Percentiles rank a stretch among this genome's conserved stretches.
phyloP scores from a whole-genome alignment of 208 protist species.

The Herpetomonas samuelpessoai region DNA sequence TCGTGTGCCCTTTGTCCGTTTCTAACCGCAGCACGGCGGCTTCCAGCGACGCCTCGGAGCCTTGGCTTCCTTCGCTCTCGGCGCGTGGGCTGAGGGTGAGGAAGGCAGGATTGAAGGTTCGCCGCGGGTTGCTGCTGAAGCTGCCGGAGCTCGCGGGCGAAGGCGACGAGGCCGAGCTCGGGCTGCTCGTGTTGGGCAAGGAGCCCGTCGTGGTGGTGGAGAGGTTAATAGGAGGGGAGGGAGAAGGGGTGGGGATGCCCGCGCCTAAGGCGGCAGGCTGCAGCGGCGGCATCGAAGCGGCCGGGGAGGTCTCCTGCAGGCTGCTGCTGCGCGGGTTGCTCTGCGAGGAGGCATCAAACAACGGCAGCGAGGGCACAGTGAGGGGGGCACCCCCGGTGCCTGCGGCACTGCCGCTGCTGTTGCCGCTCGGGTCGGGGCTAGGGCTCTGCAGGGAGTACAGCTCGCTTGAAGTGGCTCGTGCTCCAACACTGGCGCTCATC shows the following conservation, averaged over 20 bases:
- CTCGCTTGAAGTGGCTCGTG: not conserved
- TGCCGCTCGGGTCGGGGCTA: not conserved
- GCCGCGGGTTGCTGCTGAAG: slow-evolving; percentile 25
- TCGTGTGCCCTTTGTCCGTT: not conserved
- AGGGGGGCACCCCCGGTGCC: not conserved
- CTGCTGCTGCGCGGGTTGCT: slow-evolving; percentile 5
- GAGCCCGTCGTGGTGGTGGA: not conserved
- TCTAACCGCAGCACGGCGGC: slow-evolving; percentile 4
- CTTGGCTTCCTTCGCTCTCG: slow-evolving; percentile 27
- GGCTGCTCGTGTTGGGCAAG: not conserved
- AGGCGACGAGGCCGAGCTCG: not conserved
- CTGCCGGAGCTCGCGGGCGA: slow-evolving; percentile 16
- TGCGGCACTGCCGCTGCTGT: not conserved
- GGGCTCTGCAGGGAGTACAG: not conserved
- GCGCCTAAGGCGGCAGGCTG: not conserved
- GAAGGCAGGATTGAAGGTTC: slow-evolving; percentile 62
- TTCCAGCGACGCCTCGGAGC: slow-evolving; percentile 20
- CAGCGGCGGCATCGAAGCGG: not conserved
- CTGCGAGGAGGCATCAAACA: too few species aligned
- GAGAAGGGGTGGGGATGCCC: slow-evolving; percentile 7
- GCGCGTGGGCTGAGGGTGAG: slow-evolving; percentile 47
- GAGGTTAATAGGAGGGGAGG: not conserved
- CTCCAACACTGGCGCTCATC: not conserved
- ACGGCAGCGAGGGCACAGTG: not conserved
- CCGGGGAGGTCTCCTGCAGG: not conserved